These are phyloP conservation scores for Karstenula rhodostoma DNA, from an alignment of 2,329 filamentous ascomycete genomes.

Conservation along the genomic window DNA sequence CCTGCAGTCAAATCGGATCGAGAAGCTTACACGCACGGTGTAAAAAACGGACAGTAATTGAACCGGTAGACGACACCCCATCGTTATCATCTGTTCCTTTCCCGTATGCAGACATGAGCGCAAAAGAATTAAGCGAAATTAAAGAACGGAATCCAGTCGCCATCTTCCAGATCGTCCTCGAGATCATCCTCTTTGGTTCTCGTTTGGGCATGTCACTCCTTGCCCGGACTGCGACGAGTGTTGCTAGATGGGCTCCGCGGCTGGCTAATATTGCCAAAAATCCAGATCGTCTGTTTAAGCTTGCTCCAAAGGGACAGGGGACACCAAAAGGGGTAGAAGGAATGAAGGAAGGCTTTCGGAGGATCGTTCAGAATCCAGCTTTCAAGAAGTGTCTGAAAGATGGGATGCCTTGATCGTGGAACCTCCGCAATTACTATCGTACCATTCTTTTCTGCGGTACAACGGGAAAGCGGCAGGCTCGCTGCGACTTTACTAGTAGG, in stretches of 20 bases:
- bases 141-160: conserved; percentile 16
- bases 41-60: neutral
- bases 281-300: conserved; percentile 16
- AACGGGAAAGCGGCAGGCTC: neutral
- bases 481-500: too few species aligned
- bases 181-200: conserved; percentile 5
- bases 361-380: neutral
- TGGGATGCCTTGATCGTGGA: neutral
- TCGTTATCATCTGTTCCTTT: too few species aligned
- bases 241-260: conserved; percentile 5
- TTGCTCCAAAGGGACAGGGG: conserved; percentile 13
- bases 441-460: neutral
- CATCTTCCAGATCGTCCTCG: conserved; percentile 2
- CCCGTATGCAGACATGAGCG: too few species aligned
- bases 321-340: conserved; percentile 9
- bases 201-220: conserved; percentile 9
- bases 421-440: neutral
- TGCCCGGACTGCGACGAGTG: conserved; percentile 9
- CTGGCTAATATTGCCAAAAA: conserved; percentile 9
- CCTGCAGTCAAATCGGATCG: neutral
- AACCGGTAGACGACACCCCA: too few species aligned
- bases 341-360: conserved; percentile 13
- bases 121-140: neutral
- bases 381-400: neutral
- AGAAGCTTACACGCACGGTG: neutral